Base-by-base conservation (phyloP, 208 protist species). In the Leishmania tarentolae region DNA sequence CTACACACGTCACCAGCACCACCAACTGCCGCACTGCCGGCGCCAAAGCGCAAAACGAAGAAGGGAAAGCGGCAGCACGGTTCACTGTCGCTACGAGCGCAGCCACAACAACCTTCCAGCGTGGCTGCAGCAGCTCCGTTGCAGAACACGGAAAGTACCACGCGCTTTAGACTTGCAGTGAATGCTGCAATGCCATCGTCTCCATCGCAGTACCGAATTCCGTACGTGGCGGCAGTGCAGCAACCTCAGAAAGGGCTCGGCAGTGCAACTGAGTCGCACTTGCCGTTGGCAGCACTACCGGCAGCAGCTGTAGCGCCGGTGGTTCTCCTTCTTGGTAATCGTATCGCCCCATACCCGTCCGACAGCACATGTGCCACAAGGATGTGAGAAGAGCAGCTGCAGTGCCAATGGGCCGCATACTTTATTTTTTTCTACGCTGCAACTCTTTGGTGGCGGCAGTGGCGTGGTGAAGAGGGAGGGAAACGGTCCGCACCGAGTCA, bases 221-320 rank as follows among this genome's bases (percentile, higher is more conserved):
- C 82, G 0, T 85, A 85, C 57, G 77, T 85, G 65, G 77, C 50
- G 63, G 50, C 37, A 3, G 82, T 85, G 40, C 35, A 24, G 47
- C 9, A 56, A 3, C 50, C 2, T 53, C 40, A 46, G 50, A n/a
- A 65, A 24, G 35, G 53, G n/a, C 11, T 2, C 72, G 61, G 50
- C 35, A 50, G 50, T 63, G 72, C 35, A 31, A 3, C 44, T 19
- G 50, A 40, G n/a, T 21, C 44, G 4, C 50, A 61, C 72, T 28
- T 17, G 37, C 69, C 69, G 69, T 50, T 35, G 24, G 40, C 40
- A 24, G 44, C 69, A n/a, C 44, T 21, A 21, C 44, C 69, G 37
- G 69, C 46, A 28, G 24, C 44, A 17, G 44, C 69, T 35, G 47
- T 17, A 50, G 31, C 72, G 24, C n/a, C 76, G 15, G 28, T 52